Conservation (phyloP, 306 rosid species). For the Cercis canadensis region DNA sequence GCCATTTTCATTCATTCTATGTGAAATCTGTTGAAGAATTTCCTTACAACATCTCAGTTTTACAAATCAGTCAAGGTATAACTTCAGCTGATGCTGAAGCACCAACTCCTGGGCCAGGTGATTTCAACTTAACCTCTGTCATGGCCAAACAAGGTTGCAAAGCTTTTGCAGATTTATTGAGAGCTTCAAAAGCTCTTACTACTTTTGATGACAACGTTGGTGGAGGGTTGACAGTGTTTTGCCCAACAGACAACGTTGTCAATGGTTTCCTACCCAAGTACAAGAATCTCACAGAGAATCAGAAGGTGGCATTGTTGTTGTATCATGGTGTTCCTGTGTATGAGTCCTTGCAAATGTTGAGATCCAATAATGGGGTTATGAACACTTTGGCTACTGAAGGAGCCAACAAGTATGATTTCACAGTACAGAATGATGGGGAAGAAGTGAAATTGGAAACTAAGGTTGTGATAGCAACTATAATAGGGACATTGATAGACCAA, state of each 20-base stretch:
- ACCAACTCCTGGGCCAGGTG: slow-evolving; percentile 71
- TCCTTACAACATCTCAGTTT: slow-evolving; percentile 75
- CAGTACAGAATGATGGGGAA: slow-evolving; percentile 79
- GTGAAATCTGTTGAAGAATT: slow-evolving; percentile 72
- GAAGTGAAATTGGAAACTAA: slow-evolving; percentile 71
- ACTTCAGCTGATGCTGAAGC: slow-evolving; percentile 96
- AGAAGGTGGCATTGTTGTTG: slow-evolving; percentile 63
- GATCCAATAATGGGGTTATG: slow-evolving; percentile 71
- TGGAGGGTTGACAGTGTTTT: slow-evolving; percentile 89
- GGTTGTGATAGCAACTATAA: slow-evolving; percentile 58
- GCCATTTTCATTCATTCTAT: slow-evolving; percentile 58
- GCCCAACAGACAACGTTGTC: slow-evolving; percentile 71
- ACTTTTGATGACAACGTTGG: slow-evolving; percentile 64
- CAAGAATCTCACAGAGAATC: slow-evolving; percentile 69
- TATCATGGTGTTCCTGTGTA: slow-evolving; percentile 85
- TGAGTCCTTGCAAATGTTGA: slow-evolving; percentile 74
- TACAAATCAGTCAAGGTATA: slow-evolving; percentile 72
- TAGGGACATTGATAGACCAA: slow-evolving; percentile 75
- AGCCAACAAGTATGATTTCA: slow-evolving; percentile 80
- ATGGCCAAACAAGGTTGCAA: slow-evolving; percentile 88
- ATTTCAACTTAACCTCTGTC: slow-evolving; percentile 61
- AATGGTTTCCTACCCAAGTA: slow-evolving; percentile 63
- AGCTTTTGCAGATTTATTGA: slow-evolving; percentile 68
- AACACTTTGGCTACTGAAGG: slow-evolving; percentile 89
- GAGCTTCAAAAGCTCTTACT: slow-evolving; percentile 58